Conservation (phyloP, 1,139 yeast genomes). For the Saccharomyces uvarum region DNA sequence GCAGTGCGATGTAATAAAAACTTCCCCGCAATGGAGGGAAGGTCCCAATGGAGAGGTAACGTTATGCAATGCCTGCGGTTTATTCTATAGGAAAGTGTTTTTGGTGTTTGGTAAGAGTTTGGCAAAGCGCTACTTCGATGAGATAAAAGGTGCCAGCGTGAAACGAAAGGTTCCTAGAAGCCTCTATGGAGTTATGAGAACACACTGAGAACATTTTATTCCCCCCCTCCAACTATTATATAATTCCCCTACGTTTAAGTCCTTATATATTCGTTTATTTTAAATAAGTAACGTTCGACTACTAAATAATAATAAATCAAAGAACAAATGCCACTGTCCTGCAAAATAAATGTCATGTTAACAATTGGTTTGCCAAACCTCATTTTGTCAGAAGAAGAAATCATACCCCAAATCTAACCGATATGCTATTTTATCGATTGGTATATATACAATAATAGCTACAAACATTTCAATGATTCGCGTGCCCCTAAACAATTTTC, state of each 20-base stretch:
- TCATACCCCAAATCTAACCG: no score
- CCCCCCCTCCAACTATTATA: not conserved
- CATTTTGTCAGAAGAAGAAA: no score
- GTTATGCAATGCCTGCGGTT: constrained; percentile 83
- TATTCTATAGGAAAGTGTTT: constrained; percentile 37
- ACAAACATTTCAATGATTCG: no score
- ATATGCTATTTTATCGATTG: no score
- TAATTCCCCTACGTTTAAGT: not conserved
- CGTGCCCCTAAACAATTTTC: no score
- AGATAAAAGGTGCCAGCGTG: not conserved
- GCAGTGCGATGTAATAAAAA: constrained; percentile 71
- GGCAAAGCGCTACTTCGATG: constrained; percentile 5
- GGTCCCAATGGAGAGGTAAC: constrained; percentile 85
- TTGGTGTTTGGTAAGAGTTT: not conserved
- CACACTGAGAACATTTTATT: not conserved
- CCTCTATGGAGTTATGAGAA: not conserved
- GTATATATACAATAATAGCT: no score
- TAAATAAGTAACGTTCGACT: not conserved
- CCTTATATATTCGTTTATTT: not conserved
- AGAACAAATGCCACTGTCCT: no score
- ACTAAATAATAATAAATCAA: not conserved
- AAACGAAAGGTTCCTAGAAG: not conserved
- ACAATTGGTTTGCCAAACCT: no score
- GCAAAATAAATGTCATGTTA: no score
- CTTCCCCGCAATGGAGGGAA: constrained; percentile 80